phyloP scores from a whole-genome alignment of 805 yeast species.

The Cyberlindnera veronae region DNA sequence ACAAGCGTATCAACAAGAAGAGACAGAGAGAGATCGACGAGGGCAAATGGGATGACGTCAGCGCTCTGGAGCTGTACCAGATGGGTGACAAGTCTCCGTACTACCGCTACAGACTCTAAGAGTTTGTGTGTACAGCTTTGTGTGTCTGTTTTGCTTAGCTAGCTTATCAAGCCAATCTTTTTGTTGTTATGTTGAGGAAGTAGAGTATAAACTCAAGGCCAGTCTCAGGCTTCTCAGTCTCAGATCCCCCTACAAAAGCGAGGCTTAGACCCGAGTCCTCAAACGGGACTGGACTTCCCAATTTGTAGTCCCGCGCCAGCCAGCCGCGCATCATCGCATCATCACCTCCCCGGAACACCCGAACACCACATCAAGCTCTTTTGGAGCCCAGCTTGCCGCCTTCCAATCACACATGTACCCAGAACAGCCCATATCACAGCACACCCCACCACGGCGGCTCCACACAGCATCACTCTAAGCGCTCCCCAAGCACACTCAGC shows the following conservation, averaged over 20 bases:
- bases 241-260: background rate
- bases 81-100: slow-evolving; percentile 44
- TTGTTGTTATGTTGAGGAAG: too few species aligned
- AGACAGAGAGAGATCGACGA: slow-evolving; percentile 26
- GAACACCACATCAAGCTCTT: background rate
- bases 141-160: too few species aligned
- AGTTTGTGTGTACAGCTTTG: background rate
- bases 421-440: too few species aligned
- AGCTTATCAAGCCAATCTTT: too few species aligned
- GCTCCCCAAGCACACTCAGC: too few species aligned
- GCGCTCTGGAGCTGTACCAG: slow-evolving; percentile 29
- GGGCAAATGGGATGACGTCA: slow-evolving; percentile 30
- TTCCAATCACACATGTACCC: background rate
- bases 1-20: slow-evolving; percentile 25
- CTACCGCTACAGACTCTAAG: slow-evolving; percentile 30
- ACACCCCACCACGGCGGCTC: too few species aligned
- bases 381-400: background rate
- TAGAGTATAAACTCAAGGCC: too few species aligned
- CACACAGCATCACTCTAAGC: too few species aligned
- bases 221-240: background rate
- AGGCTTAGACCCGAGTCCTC: too few species aligned
- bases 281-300: too few species aligned
- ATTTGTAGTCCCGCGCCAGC: background rate
- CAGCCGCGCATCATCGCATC: background rate
- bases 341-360: background rate